Percentiles rank a stretch among this genome's conserved stretches.
Evolutionary conservation across 1,139 yeast species (phyloP).

Genomic region (Spathaspora sp.): DNA sequence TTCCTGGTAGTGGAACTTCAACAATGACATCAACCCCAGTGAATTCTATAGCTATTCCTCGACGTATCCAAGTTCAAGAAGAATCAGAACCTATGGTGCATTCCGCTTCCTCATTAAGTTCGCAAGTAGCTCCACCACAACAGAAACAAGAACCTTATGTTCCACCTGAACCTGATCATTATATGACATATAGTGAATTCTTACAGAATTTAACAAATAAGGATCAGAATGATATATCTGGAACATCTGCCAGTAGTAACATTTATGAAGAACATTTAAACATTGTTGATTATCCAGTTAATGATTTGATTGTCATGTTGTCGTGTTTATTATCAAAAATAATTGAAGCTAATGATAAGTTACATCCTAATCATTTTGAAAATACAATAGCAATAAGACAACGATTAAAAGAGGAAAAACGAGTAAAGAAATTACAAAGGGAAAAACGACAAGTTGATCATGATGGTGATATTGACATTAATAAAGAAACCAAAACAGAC

Average conservation of each 20-base stretch:
- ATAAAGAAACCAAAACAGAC: conserved; percentile 16
- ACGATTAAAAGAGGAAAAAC: conserved; percentile 39
- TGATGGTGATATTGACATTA: conserved; percentile 15
- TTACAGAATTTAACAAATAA: conserved; percentile 31
- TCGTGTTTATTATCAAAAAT: conserved; percentile 82
- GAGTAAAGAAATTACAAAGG: conserved; percentile 25
- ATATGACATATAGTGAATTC: conserved; percentile 46
- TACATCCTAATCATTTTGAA: conserved; percentile 72
- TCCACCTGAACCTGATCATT: conserved; percentile 40
- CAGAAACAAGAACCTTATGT: conserved; percentile 12
- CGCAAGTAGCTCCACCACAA: conserved; percentile 7
- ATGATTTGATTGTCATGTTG: conserved; percentile 79
- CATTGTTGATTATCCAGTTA: conserved; percentile 80
- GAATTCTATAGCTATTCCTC: conserved; percentile 8
- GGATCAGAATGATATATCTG: conserved; percentile 16
- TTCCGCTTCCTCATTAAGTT: conserved; percentile 8
- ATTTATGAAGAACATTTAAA: conserved; percentile 58
- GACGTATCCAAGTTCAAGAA: conserved; percentile 1
- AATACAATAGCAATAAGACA: conserved; percentile 49
- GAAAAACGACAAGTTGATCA: conserved; percentile 16
- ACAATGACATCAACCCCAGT: conserved; percentile 7
- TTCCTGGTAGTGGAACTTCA: conserved; percentile 10
- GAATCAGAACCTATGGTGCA: conserved; percentile 7
- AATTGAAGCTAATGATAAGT: conserved; percentile 86
- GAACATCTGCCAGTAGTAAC: conserved; percentile 5